Evolutionary conservation across 2,329 filamentous ascomycete genomes (phyloP).

Genomic region (Epichloe sibirici): DNA sequence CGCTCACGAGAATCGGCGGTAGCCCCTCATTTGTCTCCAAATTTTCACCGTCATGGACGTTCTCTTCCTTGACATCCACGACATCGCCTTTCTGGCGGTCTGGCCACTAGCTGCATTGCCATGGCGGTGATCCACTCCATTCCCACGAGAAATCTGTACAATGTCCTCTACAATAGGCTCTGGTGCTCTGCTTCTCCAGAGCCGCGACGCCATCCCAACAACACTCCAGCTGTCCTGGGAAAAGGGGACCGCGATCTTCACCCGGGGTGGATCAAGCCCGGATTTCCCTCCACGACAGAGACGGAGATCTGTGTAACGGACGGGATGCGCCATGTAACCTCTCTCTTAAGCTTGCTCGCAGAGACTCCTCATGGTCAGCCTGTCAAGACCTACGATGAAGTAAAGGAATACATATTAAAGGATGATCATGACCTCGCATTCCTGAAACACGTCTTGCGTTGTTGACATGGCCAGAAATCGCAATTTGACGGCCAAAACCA

Average conservation of each 20-base stretch:
- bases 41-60: background rate
- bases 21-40: background rate
- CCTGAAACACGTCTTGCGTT: background rate
- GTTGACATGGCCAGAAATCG: too few relatives aligned
- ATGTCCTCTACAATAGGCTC: too few relatives aligned
- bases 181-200: background rate
- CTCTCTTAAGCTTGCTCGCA: too few relatives aligned
- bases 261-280: background rate
- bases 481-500: too few relatives aligned
- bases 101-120: background rate
- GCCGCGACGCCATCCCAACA: background rate
- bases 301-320: background rate
- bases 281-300: too few relatives aligned
- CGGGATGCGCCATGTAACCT: too few relatives aligned
- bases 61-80: background rate
- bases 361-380: too few relatives aligned
- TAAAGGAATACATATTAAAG: too few relatives aligned
- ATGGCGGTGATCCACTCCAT: background rate
- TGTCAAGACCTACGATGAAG: too few relatives aligned
- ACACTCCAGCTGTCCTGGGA: too few relatives aligned
- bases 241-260: background rate
- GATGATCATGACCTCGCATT: too few relatives aligned
- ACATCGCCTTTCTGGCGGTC: background rate
- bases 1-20: background rate
- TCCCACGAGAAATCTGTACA: too few relatives aligned